Conservation (phyloP, 345 rosid species). For the thale cress (Arabidopsis thaliana) region DNA sequence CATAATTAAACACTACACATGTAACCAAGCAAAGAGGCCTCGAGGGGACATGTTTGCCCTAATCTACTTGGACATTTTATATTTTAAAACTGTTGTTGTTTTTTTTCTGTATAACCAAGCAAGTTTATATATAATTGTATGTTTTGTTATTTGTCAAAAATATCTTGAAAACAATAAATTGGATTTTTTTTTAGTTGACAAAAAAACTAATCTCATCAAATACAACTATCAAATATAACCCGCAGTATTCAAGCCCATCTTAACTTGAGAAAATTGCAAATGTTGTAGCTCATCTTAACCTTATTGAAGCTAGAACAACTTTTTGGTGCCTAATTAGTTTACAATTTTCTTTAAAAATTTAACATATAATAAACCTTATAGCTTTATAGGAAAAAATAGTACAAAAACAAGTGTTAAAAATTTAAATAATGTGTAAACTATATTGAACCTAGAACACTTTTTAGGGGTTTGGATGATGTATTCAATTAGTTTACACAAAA, state of each 20-base stretch:
- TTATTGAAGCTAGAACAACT: too few species aligned
- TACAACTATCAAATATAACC: background rate
- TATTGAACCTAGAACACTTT: too few species aligned
- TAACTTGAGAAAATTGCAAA: background rate
- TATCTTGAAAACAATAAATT: background rate
- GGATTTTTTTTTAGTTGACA: background rate
- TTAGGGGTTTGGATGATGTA: too few species aligned
- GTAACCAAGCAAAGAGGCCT: conserved; percentile 36
- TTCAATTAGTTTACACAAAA: too few species aligned
- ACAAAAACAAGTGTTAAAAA: too few species aligned
- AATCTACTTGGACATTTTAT: conserved; percentile 31
- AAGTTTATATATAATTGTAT: too few species aligned
- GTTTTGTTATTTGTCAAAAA: too few species aligned
- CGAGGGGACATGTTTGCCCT: conserved; percentile 37
- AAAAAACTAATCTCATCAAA: background rate
- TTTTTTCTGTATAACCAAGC: background rate
- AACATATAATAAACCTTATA: too few species aligned
- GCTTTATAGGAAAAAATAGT: too few species aligned
- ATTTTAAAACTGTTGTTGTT: background rate
- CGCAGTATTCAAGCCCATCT: background rate
- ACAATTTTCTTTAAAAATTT: too few species aligned
- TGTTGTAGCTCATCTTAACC: background rate
- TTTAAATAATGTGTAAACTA: too few species aligned
- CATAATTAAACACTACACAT: conserved; percentile 43
- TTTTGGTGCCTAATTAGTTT: too few species aligned